Base-by-base conservation (phyloP, 2,329 filamentous ascomycete species). In the Aspergillus sp. region DNA sequence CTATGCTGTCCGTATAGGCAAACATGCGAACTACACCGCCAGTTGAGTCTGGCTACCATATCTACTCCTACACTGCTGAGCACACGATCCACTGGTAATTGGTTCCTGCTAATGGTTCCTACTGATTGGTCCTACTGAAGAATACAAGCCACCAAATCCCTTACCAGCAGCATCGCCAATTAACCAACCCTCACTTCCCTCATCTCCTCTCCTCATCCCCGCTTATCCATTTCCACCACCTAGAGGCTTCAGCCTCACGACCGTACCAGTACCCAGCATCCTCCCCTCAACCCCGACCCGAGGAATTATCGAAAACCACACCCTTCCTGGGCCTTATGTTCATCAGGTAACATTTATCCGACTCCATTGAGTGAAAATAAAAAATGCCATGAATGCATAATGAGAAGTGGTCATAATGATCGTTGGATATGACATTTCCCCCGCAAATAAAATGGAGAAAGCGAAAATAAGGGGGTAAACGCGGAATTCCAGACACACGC, bases 301-400 rank as follows among this genome's bases (percentile, higher is more conserved):
- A 57, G 58, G 52, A 53, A 39, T 48, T 48, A 54, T 50, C 25
- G 44, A 58, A 52, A 61, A 57, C 39, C 52, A 58, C 57, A 11
- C 47, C 25, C 54, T 50, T 59, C 55, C 62, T 61, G 52, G 58
- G 61, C 56, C 58, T 41, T 62, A 64, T 66, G 61, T 64, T 62
- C 63, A 66, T 62, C 64, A 66, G 51, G 57, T 64, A 60, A 63
- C 49, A 64, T 63, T 64, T 42, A 55, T 66, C 65, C 59, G 66
- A 68, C 62, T 68, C 66, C 64, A 61, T 65, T 61, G 55, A 66
- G 60, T 58, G 52, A 64, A 36, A 64, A 63, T 62, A 68, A 62
- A 68, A 75, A 62, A 79, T 72, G 64, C 77, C 78, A 72, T 71
- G 68, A 68, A 74, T 71, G 71, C 70, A 74, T 71, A 59, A 70